Base-by-base conservation (phyloP, 2,329 filamentous ascomycete genomes). In the Curvularia eragrostidis region DNA sequence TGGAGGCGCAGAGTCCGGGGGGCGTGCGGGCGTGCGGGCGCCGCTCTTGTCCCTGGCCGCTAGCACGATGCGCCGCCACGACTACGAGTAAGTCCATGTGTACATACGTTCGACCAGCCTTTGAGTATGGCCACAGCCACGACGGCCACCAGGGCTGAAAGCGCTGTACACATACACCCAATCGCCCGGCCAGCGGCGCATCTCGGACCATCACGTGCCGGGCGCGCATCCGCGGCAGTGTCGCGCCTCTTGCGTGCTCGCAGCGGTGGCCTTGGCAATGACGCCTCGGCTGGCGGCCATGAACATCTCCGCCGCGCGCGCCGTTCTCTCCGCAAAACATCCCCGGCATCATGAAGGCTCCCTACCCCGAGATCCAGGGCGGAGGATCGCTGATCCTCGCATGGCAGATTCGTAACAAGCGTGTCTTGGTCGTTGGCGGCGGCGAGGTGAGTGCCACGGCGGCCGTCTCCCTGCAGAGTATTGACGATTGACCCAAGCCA, bases 341-440 rank as follows among this genome's bases (percentile, higher is more conserved):
- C 48, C 51, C 48, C 51, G 48, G 52, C 60, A 74, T 66, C 54
- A 84, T 84, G 82, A 75, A 81, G 51, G 72, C 75, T 12, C 75
- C 84, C 49, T 97, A 91, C 73, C 92, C 93, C 56, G 83, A 89
- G 63, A 86, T 98, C 26, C 89, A 97, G 78, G 91, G 92, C 55
- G 94, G 94, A 50, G 95, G 93, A 58, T 98, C 94, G 61, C 81
- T 99, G 65, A 95, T 99, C 63, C 82, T 99, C 51, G 95, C 95
- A 73, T 99, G 94, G 93, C 95, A 98, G 80, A 89, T 97, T 70
- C 90, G 88, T 74, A 89, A 89, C 77, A 97, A 96, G 79, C 87
- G 88, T 64, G 89, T 98, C 15, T 81, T 99, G n/a, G 91, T 99
- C 4, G 87, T 99, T 7, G 95, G 95, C 64, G 95, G 95, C 69